These are phyloP conservation scores for Turnera subulata DNA, from an alignment of 345 rosid genomes.

Conservation along the genomic window DNA sequence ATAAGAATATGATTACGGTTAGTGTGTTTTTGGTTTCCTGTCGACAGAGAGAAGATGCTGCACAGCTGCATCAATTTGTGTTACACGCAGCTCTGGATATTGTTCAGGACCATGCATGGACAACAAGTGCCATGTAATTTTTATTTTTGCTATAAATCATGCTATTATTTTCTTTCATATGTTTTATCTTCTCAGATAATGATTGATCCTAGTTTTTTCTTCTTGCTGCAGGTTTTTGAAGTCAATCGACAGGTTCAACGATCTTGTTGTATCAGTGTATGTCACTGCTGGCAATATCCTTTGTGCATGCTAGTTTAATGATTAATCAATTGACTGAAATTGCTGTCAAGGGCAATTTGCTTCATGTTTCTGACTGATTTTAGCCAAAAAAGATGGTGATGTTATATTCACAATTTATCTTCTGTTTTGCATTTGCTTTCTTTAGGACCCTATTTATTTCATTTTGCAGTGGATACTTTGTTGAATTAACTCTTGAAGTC, in stretches of 20 bases:
- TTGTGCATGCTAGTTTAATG: constrained; percentile 11
- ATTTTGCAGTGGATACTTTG: too few relatives aligned
- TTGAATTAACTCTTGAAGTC: too few relatives aligned
- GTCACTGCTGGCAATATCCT: constrained; percentile 99
- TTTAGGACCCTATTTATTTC: too few relatives aligned
- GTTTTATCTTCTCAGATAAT: neutral
- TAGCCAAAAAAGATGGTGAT: too few relatives aligned
- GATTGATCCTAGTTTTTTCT: neutral
- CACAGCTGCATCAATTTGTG: constrained; percentile 88
- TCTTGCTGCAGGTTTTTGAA: constrained; percentile 69
- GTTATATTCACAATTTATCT: too few relatives aligned
- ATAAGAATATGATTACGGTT: neutral
- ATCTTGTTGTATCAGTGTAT: constrained; percentile 86
- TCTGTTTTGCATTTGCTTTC: too few relatives aligned
- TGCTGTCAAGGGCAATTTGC: neutral
- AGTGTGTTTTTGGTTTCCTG: neutral
- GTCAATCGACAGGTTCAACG: constrained; percentile 87
- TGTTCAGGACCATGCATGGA: constrained; percentile 97
- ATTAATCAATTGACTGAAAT: neutral
- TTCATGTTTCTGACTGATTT: neutral
- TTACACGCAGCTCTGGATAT: constrained; percentile 93
- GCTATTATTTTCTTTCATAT: neutral
- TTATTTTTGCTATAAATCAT: neutral
- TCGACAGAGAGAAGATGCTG: constrained; percentile 94
- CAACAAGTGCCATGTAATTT: constrained; percentile 89